phyloP scores from a whole-genome alignment of 345 rosid species.

The Eucalyptus caleyi region DNA sequence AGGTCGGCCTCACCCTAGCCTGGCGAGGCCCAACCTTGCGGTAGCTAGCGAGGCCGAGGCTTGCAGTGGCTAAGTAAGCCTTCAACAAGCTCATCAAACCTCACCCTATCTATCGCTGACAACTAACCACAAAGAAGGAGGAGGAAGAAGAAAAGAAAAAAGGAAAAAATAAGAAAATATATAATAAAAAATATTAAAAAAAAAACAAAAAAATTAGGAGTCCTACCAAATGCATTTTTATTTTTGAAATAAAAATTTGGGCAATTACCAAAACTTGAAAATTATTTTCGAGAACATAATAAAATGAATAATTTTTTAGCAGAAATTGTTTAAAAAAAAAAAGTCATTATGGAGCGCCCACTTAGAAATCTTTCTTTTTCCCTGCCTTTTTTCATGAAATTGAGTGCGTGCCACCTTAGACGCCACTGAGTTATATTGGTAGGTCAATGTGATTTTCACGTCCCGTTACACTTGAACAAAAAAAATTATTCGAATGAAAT shows the following conservation, averaged over 20 bases:
- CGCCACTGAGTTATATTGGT: not conserved
- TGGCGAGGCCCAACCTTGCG: rapidly evolving
- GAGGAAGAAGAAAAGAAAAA: too few species aligned
- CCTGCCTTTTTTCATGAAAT: not conserved
- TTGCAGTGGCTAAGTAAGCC: too few species aligned
- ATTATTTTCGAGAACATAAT: rapidly evolving
- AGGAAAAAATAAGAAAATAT: too few species aligned
- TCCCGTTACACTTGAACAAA: not conserved
- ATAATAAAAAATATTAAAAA: too few species aligned
- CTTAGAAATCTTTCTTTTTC: not conserved
- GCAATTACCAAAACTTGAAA: rapidly evolving
- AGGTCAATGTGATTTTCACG: not conserved
- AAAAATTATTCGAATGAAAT: not conserved
- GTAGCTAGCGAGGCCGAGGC: rapidly evolving
- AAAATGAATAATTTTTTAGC: rapidly evolving
- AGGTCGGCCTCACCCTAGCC: rapidly evolving
- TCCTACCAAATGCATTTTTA: too few species aligned
- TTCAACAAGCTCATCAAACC: rapidly evolving
- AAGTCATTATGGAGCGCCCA: rapidly evolving
- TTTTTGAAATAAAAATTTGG: rapidly evolving
- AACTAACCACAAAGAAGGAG: too few species aligned
- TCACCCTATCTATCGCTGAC: rapidly evolving
- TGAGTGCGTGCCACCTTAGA: not conserved
- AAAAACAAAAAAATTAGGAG: too few species aligned
- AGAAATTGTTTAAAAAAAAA: rapidly evolving